These are phyloP conservation scores for Petasospora rhodanensis DNA, from an alignment of 1,139 yeast species.

Conservation along the genomic window DNA sequence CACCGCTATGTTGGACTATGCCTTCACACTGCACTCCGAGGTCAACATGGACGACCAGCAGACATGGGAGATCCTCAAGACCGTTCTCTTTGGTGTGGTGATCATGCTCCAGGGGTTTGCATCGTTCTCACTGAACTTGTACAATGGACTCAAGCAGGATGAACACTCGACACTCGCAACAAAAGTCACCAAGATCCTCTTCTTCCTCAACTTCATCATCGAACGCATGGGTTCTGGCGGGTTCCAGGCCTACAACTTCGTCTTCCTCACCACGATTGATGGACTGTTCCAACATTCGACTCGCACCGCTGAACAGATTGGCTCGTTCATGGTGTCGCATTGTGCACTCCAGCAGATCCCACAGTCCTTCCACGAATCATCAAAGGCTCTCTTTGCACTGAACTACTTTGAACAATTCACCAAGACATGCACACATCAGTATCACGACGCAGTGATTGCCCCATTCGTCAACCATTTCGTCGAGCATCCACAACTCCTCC, in stretches of 20 bases:
- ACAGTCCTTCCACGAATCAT: constrained; percentile 33
- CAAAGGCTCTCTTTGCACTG: constrained; percentile 52
- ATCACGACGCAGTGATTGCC: constrained; percentile 21
- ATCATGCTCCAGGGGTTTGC: constrained; percentile 54
- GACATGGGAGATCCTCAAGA: constrained; percentile 35
- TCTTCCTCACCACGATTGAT: constrained; percentile 52
- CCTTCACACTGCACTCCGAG: constrained; percentile 1
- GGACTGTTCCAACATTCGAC: constrained; percentile 33
- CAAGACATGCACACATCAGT: constrained; percentile 29
- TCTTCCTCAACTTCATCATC: constrained; percentile 50
- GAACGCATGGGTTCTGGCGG: constrained; percentile 66
- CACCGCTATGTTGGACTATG: constrained; percentile 17
- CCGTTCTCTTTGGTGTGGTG: constrained; percentile 45
- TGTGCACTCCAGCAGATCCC: constrained; percentile 34
- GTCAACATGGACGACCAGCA: constrained; percentile 5
- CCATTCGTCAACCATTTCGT: constrained; percentile 20
- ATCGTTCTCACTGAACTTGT: constrained; percentile 32
- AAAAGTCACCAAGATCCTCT: constrained; percentile 43
- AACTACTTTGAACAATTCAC: constrained; percentile 57
- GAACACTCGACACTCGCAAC: constrained; percentile 29
- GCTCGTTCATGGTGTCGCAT: constrained; percentile 39
- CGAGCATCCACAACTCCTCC: constrained; percentile 9
- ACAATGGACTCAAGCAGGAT: constrained; percentile 16
- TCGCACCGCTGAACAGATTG: constrained; percentile 34
- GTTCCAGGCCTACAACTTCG: constrained; percentile 64